Evolutionary conservation across 2,329 filamentous ascomycete genomes (phyloP).

Genomic region (Biscogniauxia mediterranea): DNA sequence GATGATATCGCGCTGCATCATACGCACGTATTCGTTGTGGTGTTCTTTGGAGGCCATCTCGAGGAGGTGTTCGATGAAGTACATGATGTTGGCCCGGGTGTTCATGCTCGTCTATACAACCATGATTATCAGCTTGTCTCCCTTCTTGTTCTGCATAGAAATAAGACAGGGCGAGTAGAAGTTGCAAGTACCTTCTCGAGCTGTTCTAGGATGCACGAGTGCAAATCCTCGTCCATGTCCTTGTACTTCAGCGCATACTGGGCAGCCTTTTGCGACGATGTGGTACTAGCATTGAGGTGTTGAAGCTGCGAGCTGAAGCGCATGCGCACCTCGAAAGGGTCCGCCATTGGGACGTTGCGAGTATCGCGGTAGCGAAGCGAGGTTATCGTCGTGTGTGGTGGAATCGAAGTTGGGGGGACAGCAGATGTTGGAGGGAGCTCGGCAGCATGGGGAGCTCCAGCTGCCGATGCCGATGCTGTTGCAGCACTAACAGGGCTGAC

Average conservation of each 20-base stretch:
- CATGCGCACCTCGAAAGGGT: constrained; percentile 98
- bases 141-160: background rate
- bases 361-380: background rate
- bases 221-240: constrained; percentile 94
- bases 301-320: constrained; percentile 90
- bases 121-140: background rate
- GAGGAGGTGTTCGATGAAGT: constrained; percentile 94
- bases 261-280: constrained; percentile 86
- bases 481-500: background rate
- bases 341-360: constrained; percentile 47
- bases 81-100: constrained; percentile 97
- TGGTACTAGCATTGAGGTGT: constrained; percentile 86
- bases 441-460: constrained; percentile 13
- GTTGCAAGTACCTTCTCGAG: constrained; percentile 65
- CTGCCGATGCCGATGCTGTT: background rate
- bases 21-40: constrained; percentile 79
- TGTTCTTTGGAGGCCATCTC: constrained; percentile 77
- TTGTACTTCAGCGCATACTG: constrained; percentile 92
- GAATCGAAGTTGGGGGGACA: too few relatives aligned
- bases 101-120: constrained; percentile 81
- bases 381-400: background rate
- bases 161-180: too few relatives aligned
- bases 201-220: constrained; percentile 96
- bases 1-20: constrained; percentile 93
- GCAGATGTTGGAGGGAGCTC: constrained; percentile 2